Conservation (phyloP, 805 yeast genomes). For the Metschnikowia kunwiensis region DNA sequence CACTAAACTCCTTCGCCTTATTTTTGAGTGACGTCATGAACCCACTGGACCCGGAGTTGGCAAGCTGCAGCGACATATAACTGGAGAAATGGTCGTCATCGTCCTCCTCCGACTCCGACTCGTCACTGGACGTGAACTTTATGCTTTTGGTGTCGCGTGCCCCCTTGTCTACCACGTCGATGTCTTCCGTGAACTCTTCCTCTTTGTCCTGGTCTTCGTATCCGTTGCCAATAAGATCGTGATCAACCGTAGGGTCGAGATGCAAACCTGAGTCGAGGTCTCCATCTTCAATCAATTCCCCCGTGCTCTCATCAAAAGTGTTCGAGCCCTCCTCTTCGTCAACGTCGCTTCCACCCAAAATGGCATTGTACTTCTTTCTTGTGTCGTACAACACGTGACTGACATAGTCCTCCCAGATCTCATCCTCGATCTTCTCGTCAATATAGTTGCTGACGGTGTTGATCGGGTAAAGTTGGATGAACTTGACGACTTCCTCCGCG, state of each 20-base stretch:
- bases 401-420: conserved; percentile 78
- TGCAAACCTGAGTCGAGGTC: conserved; percentile 28
- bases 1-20: conserved; percentile 22
- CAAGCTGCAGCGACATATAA: conserved; percentile 74
- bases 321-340: conserved; percentile 35
- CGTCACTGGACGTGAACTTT: conserved; percentile 24
- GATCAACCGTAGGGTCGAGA: conserved; percentile 30
- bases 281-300: conserved; percentile 37
- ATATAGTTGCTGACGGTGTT: conserved; percentile 36
- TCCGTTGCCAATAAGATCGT: conserved; percentile 28
- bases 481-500: conserved; percentile 32
- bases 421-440: conserved; percentile 37
- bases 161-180: conserved; percentile 14
- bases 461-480: conserved; percentile 37
- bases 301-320: conserved; percentile 31
- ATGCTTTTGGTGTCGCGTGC: conserved; percentile 10
- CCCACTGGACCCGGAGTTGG: conserved; percentile 45
- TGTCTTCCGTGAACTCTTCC: conserved; percentile 20
- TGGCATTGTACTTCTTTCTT: conserved; percentile 90
- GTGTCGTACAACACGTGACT: conserved; percentile 81
- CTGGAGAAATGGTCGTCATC: conserved; percentile 61
- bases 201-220: conserved; percentile 26
- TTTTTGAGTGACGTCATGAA: conserved; percentile 45
- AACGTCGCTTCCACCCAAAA: conserved; percentile 69
- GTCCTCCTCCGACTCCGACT: conserved; percentile 34